phyloP scores from a whole-genome alignment of 202 grass and related monocot genomes.

The Digitaria exilis region DNA sequence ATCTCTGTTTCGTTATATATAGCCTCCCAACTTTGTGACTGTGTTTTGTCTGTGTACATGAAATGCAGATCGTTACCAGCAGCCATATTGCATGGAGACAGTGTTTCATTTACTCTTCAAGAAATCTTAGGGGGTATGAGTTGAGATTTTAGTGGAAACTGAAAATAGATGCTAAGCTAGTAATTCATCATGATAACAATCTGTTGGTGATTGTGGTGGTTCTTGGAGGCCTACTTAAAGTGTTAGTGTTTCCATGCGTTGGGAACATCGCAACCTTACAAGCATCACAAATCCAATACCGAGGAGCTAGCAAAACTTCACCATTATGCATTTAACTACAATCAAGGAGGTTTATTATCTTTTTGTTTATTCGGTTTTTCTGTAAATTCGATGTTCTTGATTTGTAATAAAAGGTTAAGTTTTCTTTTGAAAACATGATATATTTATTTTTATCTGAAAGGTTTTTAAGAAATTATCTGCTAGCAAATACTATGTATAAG shows the following conservation, averaged over 20 bases:
- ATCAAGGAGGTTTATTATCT: too few species aligned
- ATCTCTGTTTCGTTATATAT: neutral
- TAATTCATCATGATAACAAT: neutral
- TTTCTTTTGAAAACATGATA: too few species aligned
- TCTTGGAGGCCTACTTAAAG: neutral
- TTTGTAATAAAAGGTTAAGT: too few species aligned
- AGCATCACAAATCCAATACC: neutral
- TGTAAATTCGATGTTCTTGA: too few species aligned
- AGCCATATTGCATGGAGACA: neutral
- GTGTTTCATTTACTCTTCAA: neutral
- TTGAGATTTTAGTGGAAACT: slow-evolving; percentile 15
- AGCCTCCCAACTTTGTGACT: neutral
- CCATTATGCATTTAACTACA: too few species aligned
- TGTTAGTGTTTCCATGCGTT: neutral
- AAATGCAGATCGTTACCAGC: too few species aligned
- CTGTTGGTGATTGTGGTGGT: neutral
- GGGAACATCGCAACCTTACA: neutral
- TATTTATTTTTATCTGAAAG: too few species aligned
- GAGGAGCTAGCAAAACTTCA: neutral
- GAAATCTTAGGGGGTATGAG: neutral
- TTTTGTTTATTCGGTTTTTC: too few species aligned
- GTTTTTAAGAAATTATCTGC: too few species aligned
- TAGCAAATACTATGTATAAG: too few species aligned
- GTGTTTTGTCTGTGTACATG: neutral
- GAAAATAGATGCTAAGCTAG: neutral